Evolutionary conservation across 805 yeast genomes (phyloP).

Genomic region (Candida boleticola): DNA sequence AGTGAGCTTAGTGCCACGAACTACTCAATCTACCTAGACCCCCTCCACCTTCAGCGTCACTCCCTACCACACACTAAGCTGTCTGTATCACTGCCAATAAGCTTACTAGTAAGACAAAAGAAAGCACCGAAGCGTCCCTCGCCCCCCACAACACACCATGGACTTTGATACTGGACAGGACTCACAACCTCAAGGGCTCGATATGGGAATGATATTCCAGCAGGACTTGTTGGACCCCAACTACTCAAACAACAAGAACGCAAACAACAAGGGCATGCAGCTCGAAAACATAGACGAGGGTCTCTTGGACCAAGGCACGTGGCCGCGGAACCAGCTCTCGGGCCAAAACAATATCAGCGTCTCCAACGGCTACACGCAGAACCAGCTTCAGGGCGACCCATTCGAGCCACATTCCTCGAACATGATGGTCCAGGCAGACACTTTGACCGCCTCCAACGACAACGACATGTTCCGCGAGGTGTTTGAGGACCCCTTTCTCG

Average conservation of each 20-base stretch:
- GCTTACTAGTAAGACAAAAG: too few species aligned
- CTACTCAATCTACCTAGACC: too few species aligned
- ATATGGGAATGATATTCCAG: background rate
- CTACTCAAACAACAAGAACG: background rate
- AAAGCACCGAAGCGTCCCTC: too few species aligned
- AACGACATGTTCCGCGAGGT: background rate
- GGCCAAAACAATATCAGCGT: background rate
- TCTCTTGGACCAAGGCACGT: background rate
- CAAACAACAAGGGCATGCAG: background rate
- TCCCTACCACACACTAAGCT: too few species aligned
- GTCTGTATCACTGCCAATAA: too few species aligned
- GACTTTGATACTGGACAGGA: background rate
- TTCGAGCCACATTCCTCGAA: background rate
- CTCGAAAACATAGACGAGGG: background rate
- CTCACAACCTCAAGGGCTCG: background rate
- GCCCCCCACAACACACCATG: too few species aligned
- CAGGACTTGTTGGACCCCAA: background rate
- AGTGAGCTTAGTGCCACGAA: too few species aligned
- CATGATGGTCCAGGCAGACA: background rate
- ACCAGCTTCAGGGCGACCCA: too few species aligned
- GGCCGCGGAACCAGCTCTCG: background rate
- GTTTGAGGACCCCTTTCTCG: slow-evolving; percentile 1
- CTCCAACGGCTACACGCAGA: background rate
- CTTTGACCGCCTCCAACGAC: background rate
- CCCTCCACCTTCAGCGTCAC: too few species aligned